A percentile compares a stretch with the other conserved stretches of the same genome.
phyloP scores from a whole-genome alignment of 441 rosid species.

The Sinapis alba region DNA sequence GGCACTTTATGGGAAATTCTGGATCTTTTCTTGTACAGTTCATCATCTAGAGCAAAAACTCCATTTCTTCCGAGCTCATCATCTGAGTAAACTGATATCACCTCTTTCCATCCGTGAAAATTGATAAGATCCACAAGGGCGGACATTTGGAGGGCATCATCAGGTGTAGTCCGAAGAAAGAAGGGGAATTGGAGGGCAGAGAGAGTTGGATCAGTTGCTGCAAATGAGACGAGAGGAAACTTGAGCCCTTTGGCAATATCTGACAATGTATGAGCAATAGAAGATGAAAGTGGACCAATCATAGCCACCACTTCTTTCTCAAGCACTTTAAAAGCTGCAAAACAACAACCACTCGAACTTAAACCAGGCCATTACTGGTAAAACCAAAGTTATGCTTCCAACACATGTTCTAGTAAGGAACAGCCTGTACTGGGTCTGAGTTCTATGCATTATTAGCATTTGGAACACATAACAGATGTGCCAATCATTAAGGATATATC shows the following conservation, averaged over 20 bases:
- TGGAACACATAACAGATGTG: neutral
- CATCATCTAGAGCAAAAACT: slow-evolving; percentile 55
- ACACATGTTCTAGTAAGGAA: neutral
- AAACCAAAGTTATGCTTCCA: slow-evolving; percentile 4
- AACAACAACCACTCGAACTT: slow-evolving; percentile 18
- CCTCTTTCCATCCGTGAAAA: slow-evolving; percentile 75
- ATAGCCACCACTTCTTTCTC: slow-evolving; percentile 70
- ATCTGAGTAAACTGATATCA: slow-evolving; percentile 68
- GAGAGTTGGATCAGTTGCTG: slow-evolving; percentile 87
- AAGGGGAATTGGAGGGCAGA: slow-evolving; percentile 83
- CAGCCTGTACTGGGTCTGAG: neutral
- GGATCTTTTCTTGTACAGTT: slow-evolving; percentile 53
- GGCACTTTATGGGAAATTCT: slow-evolving; percentile 59
- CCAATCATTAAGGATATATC: neutral
- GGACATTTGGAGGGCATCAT: slow-evolving; percentile 78
- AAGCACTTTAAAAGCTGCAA: slow-evolving; percentile 68
- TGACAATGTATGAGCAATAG: slow-evolving; percentile 71
- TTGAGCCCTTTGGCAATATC: slow-evolving; percentile 65
- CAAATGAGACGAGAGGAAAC: slow-evolving; percentile 80
- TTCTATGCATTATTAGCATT: slow-evolving; percentile 1
- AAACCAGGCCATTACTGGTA: slow-evolving; percentile 6
- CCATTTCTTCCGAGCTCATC: slow-evolving; percentile 88
- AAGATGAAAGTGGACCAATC: slow-evolving; percentile 83
- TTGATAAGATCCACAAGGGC: slow-evolving; percentile 68
- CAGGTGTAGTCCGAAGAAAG: slow-evolving; percentile 72